phyloP scores from a whole-genome alignment of 768 basidiomycete genomes.

The Cystofilobasidium ferigula region DNA sequence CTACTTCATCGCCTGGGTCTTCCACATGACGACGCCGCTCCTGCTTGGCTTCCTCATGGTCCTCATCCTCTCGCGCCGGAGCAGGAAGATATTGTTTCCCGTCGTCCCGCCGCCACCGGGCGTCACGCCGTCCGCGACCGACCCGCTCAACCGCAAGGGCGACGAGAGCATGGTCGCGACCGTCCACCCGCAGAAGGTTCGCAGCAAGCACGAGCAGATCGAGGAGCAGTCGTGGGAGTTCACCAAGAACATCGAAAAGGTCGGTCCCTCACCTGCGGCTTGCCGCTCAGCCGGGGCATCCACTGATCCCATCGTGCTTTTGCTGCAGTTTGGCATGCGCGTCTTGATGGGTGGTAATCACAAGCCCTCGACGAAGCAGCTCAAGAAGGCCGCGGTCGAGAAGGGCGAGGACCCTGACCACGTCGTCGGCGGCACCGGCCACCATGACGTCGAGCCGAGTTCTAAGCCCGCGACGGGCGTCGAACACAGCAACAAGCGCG shows the following conservation, averaged over 20 bases:
- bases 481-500: conserved; percentile 1
- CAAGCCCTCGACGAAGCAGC: conserved; percentile 20
- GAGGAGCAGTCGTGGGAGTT: conserved; percentile 42
- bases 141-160: conserved; percentile 39
- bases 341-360: conserved; percentile 8
- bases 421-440: background rate
- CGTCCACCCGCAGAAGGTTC: conserved; percentile 36
- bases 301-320: conserved; percentile 12
- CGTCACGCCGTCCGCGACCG: conserved; percentile 39
- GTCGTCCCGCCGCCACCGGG: conserved; percentile 36
- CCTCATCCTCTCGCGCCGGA: conserved; percentile 36
- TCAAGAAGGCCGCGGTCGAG: conserved; percentile 25
- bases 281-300: conserved; percentile 8
- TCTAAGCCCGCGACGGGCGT: conserved; percentile 30
- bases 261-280: background rate
- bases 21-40: conserved; percentile 37
- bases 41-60: conserved; percentile 35
- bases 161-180: conserved; percentile 39
- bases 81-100: conserved; percentile 39
- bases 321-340: background rate
- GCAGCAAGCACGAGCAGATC: conserved; percentile 39
- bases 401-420: conserved; percentile 31
- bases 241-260: conserved; percentile 24
- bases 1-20: conserved; percentile 38
- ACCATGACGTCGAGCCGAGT: conserved; percentile 15